A percentile compares a stretch with the other conserved stretches of the same genome.
Conservation (phyloP, 371 early-diverging fungal species). For the Rhizopus microsporus region DNA sequence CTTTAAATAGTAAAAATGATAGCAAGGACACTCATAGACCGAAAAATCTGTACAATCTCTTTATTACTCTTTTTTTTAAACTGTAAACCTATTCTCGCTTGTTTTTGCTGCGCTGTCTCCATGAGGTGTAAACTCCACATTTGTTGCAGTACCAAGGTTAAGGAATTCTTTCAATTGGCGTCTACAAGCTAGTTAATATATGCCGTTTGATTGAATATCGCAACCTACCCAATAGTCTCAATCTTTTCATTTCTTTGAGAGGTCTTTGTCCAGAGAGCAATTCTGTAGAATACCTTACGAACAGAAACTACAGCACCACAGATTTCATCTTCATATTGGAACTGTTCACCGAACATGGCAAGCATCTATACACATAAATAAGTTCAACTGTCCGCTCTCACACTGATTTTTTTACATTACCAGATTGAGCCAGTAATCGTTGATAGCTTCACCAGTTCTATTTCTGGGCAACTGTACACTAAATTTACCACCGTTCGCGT, state of each 20-base stretch:
- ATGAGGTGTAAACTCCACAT: slow-evolving; percentile 35
- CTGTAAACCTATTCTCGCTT: slow-evolving; percentile 26
- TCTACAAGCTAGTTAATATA: slow-evolving; percentile 28
- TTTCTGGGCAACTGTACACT: slow-evolving; percentile 75
- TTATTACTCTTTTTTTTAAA: slow-evolving; percentile 12
- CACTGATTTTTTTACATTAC: slow-evolving; percentile 39
- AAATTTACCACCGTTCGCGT: slow-evolving; percentile 96
- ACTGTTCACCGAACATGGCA: slow-evolving; percentile 88
- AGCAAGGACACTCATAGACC: too few species aligned
- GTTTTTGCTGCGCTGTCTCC: slow-evolving; percentile 30
- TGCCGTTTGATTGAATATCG: background rate
- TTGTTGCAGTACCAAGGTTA: slow-evolving; percentile 18
- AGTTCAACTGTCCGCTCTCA: background rate
- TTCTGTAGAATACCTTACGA: slow-evolving; percentile 78
- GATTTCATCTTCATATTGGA: slow-evolving; percentile 80
- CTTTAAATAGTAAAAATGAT: too few species aligned
- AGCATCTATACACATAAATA: slow-evolving; percentile 60
- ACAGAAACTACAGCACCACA: slow-evolving; percentile 91
- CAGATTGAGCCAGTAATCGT: slow-evolving; percentile 82
- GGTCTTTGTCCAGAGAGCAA: slow-evolving; percentile 88
- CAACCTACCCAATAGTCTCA: slow-evolving; percentile 62
- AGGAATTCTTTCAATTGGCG: slow-evolving; percentile 55
- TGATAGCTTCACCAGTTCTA: slow-evolving; percentile 68
- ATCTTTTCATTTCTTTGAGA: slow-evolving; percentile 62
- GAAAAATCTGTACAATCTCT: too few species aligned